Percentiles rank a stretch among this genome's conserved stretches.
phyloP scores from a whole-genome alignment of 176 grass and related monocot genomes.

The Triticum monococcum region DNA sequence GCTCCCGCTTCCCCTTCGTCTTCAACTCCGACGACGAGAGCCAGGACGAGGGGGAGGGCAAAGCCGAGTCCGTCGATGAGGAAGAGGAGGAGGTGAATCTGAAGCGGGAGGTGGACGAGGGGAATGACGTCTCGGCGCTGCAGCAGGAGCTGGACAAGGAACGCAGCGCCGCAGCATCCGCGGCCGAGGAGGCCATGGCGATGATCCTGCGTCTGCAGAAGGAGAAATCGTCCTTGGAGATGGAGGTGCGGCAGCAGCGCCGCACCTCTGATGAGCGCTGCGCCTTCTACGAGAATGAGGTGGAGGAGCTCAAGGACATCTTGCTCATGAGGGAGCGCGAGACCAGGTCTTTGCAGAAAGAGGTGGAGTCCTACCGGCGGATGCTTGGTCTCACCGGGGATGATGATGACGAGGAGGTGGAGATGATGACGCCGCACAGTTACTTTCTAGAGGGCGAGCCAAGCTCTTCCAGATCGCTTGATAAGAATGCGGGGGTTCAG shows the following conservation, averaged over 20 bases:
- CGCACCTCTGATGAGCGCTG: conserved; percentile 67
- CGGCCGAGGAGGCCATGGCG: conserved; percentile 89
- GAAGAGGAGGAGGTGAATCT: not conserved
- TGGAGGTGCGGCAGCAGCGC: conserved; percentile 69
- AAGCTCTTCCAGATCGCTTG: conserved; percentile 18
- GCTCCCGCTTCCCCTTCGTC: conserved; percentile 49
- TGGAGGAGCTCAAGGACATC: conserved; percentile 81
- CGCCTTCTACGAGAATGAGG: conserved; percentile 74
- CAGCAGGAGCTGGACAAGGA: conserved; percentile 82
- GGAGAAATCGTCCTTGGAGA: conserved; percentile 78
- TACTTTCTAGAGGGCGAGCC: conserved; percentile 28
- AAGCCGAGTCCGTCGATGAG: not conserved
- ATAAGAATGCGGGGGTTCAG: not conserved
- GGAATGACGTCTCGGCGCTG: conserved; percentile 36
- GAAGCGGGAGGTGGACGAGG: conserved; percentile 41
- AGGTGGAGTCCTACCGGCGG: conserved; percentile 64
- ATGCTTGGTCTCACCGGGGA: conserved; percentile 18
- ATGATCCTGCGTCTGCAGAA: conserved; percentile 96
- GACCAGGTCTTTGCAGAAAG: conserved; percentile 53
- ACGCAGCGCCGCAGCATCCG: conserved; percentile 68
- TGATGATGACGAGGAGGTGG: not conserved
- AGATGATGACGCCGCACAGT: conserved; percentile 28
- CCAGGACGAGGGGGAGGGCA: not conserved
- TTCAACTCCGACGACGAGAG: not conserved
- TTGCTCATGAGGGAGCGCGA: conserved; percentile 74